Evolutionary conservation across 805 yeast species (phyloP).

Genomic region (Zygosaccharomyces gambellarensis): DNA sequence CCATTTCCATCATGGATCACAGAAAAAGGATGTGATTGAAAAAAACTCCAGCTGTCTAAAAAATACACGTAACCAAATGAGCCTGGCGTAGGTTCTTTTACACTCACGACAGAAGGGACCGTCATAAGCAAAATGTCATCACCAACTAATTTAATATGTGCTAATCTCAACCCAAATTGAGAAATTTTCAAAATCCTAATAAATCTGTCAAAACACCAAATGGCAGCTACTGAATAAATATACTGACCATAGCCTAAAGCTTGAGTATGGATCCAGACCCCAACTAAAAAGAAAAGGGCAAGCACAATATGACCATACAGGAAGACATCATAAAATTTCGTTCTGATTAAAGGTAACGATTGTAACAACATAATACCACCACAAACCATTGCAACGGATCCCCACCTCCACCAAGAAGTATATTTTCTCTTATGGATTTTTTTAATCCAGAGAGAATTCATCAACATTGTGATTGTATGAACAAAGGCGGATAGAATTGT

Average conservation of each 20-base stretch:
- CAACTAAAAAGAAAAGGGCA: constrained; percentile 43
- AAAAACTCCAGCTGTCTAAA: constrained; percentile 23
- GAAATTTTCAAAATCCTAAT: constrained; percentile 51
- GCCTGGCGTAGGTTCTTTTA: constrained; percentile 51
- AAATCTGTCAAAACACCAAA: constrained; percentile 69
- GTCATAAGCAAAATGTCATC: constrained; percentile 39
- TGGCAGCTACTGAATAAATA: constrained; percentile 49
- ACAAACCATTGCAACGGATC: constrained; percentile 29
- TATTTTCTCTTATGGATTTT: constrained; percentile 38
- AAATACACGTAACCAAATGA: constrained; percentile 55
- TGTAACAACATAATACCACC: constrained; percentile 44
- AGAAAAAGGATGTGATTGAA: constrained; percentile 72
- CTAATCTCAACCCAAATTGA: constrained; percentile 57
- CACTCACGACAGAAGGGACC: constrained; percentile 8
- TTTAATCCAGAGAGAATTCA: constrained; percentile 34
- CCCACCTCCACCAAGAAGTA: constrained; percentile 41
- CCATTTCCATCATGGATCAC: constrained; percentile 36
- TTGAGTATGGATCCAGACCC: constrained; percentile 42
- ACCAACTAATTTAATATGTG: constrained; percentile 33
- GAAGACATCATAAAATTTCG: constrained; percentile 45
- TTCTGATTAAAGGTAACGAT: constrained; percentile 42
- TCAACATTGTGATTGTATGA: constrained; percentile 53
- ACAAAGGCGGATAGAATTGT: constrained; percentile 44
- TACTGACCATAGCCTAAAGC: constrained; percentile 48
- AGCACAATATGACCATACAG: constrained; percentile 41